These are phyloP conservation scores for Solanum rostratum DNA, from an alignment of 257 asterid species.

Conservation along the genomic window DNA sequence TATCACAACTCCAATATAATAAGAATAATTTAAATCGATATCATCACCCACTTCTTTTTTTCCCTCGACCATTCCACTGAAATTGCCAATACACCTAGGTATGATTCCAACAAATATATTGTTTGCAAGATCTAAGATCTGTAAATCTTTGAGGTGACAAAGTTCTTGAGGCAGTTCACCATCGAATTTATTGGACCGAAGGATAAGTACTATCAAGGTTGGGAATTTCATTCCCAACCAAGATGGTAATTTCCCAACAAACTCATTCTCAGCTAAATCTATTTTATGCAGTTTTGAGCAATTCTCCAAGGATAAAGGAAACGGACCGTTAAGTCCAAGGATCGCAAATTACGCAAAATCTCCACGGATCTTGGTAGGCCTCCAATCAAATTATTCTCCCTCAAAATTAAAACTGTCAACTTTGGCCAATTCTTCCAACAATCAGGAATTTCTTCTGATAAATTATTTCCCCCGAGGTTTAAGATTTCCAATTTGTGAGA, in stretches of 20 bases:
- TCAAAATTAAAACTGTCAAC: neutral
- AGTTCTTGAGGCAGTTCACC: no score
- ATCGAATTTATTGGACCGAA: no score
- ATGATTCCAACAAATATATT: no score
- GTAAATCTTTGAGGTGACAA: no score
- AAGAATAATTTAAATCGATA: no score
- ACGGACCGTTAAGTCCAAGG: conserved; percentile 6
- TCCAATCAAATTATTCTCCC: conserved; percentile 14
- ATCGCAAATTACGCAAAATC: neutral
- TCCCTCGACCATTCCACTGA: no score
- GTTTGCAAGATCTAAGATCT: no score
- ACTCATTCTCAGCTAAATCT: conserved; percentile 6
- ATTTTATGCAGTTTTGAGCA: neutral
- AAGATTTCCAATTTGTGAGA: neutral
- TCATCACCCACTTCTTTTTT: no score
- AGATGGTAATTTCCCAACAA: conserved; percentile 14
- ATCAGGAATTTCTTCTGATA: conserved; percentile 14
- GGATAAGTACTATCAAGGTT: no score
- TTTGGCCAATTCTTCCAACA: conserved; percentile 9
- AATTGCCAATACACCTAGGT: no score
- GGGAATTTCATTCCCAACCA: no score
- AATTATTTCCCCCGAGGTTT: conserved; percentile 8
- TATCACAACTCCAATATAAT: no score
- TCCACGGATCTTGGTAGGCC: conserved; percentile 15
- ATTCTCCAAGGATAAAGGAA: conserved; percentile 3